Evolutionary conservation across 108 stramenopile genomes (phyloP), one percentile per base, ranked within the genome.

Genomic region (Parmales sp.): DNA sequence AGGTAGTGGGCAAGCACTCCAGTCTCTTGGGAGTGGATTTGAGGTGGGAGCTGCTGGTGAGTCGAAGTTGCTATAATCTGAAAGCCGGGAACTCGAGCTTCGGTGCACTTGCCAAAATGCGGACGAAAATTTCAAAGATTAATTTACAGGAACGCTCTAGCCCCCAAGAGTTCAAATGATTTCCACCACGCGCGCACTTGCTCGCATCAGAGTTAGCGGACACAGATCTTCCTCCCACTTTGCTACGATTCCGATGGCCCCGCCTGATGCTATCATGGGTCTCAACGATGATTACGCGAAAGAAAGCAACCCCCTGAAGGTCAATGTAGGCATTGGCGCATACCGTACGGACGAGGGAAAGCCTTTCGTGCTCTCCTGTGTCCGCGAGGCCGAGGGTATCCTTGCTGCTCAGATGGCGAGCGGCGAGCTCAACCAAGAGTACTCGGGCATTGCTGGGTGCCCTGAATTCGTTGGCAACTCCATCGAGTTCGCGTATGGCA

Each of bases 251-350:
- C 90, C 89, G 37, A 72, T 81, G 70, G 98, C 91, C 29, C 90
- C 95, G 6, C 87, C 98, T 18, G 98, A 99, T 74, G 88, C 95
- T 67, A 99, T 99, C 73, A 80, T 99, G 7, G 98, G 98, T 28
- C 87, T 97, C 49, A 90, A 87, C 23, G 95, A 96, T 64, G 89
- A 91, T 38, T 99, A 90, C 81, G 90, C 93, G 38, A 84, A 80
- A 39, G 91, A 88, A 73, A 73, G 81, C 2, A 86, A 90, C 71
- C 71, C 76, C 8, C 66, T 72, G 39, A 97, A 97, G 72, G 76
- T 82, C 1, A 94, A 92, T 77, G 82, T 96, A 16, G 91, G 93
- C 69, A 91, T 97, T 18, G 93, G 95, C 26, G 95, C 95, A 34
- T 97, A 93, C 76, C 91, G 98, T 28, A 93, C 90, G 60, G 85